phyloP scores from a whole-genome alignment of 108 stramenopile genomes.

The Bacterosira constricta region DNA sequence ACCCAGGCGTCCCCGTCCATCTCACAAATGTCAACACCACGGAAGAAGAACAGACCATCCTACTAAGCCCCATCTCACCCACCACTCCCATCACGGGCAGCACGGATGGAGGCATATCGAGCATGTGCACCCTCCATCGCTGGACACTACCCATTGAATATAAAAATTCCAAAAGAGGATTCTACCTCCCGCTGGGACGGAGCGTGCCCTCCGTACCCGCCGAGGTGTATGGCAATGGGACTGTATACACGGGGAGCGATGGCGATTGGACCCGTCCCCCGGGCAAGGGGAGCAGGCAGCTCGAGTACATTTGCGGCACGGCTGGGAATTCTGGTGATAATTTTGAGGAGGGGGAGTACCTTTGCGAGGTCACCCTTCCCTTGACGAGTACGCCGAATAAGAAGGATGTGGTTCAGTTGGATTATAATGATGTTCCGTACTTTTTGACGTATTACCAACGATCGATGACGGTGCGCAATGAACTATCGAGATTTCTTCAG shows the following conservation, averaged over 20 bases:
- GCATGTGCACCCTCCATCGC: slow-evolving; percentile 30
- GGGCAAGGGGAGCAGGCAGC: background rate
- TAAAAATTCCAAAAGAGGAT: background rate
- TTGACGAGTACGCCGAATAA: background rate
- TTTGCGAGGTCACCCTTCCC: slow-evolving; percentile 34
- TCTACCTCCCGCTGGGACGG: slow-evolving; percentile 27
- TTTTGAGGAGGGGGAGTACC: slow-evolving; percentile 18
- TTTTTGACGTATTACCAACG: slow-evolving; percentile 16
- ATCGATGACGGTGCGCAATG: background rate
- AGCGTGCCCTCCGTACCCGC: background rate
- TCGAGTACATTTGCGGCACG: slow-evolving; percentile 12
- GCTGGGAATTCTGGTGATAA: slow-evolving; percentile 21
- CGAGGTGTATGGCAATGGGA: background rate
- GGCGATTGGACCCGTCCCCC: slow-evolving; percentile 28
- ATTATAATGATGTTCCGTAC: slow-evolving; percentile 7
- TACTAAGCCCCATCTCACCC: background rate
- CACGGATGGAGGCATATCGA: background rate
- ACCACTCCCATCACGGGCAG: background rate
- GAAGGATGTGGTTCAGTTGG: background rate
- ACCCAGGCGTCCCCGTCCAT: slow-evolving; percentile 14
- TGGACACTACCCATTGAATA: background rate
- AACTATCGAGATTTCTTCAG: slow-evolving; percentile 41
- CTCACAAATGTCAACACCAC: slow-evolving; percentile 13
- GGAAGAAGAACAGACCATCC: slow-evolving; percentile 12
- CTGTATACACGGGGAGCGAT: background rate